A percentile compares a stretch with the other conserved stretches of the same genome.
Evolutionary conservation across 2,329 filamentous ascomycete genomes (phyloP).

Genomic region (Lachnellula subtilissima): DNA sequence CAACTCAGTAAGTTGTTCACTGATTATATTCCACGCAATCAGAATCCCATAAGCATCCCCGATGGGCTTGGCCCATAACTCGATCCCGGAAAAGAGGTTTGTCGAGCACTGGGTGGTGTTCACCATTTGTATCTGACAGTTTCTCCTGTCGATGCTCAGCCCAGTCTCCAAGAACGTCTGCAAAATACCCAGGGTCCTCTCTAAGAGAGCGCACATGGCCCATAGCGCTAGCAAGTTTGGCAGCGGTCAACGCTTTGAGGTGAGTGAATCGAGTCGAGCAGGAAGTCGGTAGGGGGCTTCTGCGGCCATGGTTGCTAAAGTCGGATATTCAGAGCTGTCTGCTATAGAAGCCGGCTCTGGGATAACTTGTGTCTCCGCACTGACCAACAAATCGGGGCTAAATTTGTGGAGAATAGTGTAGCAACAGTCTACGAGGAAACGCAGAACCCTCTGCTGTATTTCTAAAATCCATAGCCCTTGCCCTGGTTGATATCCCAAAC

Average conservation of each 20-base stretch:
- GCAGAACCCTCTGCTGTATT: slow-evolving; percentile 43
- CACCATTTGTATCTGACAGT: slow-evolving; percentile 37
- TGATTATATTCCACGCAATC: slow-evolving; percentile 10
- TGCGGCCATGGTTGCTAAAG: slow-evolving; percentile 37
- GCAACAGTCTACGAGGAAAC: slow-evolving; percentile 47
- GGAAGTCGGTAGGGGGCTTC: slow-evolving; percentile 52
- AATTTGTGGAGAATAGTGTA: slow-evolving; percentile 49
- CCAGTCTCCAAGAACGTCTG: slow-evolving; percentile 37
- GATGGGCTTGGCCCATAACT: slow-evolving; percentile 33
- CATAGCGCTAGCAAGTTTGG: slow-evolving; percentile 39
- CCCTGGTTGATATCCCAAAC: slow-evolving; percentile 38
- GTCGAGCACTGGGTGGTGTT: slow-evolving; percentile 13
- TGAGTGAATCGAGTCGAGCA: slow-evolving; percentile 40
- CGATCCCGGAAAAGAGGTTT: slow-evolving; percentile 36
- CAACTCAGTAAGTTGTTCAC: slow-evolving; percentile 23
- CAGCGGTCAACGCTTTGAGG: slow-evolving; percentile 41
- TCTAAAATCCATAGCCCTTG: slow-evolving; percentile 48
- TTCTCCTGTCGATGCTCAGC: slow-evolving; percentile 44
- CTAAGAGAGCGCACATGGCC: slow-evolving; percentile 52
- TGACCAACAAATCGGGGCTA: slow-evolving; percentile 26
- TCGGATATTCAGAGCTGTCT: slow-evolving; percentile 33
- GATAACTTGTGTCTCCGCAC: slow-evolving; percentile 31
- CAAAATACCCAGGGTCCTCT: slow-evolving; percentile 56
- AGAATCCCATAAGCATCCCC: slow-evolving; percentile 27
- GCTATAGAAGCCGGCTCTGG: slow-evolving; percentile 35